Conservation (phyloP, 176 grass and related monocot species). For the Avena eriantha region DNA sequence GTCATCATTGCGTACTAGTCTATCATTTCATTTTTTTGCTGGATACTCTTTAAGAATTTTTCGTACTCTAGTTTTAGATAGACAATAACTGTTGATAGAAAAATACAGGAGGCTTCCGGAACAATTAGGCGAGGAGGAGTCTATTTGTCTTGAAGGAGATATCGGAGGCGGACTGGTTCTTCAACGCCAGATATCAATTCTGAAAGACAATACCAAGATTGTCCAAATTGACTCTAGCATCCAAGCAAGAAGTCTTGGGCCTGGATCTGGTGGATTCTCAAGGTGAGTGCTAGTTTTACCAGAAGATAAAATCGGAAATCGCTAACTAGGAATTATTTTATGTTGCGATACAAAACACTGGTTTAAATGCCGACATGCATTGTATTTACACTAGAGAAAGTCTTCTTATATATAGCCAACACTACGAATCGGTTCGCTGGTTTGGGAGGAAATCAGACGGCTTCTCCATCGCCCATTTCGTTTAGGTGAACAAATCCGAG, state of each 20-base stretch:
- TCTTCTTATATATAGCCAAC: too few relatives aligned
- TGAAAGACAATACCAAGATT: conserved; percentile 59
- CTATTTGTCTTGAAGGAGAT: conserved; percentile 85
- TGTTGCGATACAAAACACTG: background rate
- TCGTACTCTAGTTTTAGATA: background rate
- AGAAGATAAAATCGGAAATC: background rate
- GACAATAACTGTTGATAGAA: conserved; percentile 27
- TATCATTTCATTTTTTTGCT: background rate
- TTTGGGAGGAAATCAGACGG: too few relatives aligned
- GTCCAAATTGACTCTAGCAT: conserved; percentile 85
- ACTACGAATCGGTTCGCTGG: too few relatives aligned
- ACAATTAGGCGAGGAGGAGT: conserved; percentile 75
- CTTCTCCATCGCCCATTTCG: too few relatives aligned
- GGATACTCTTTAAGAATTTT: conserved; percentile 14
- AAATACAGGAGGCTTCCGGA: conserved; percentile 66
- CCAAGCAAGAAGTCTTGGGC: conserved; percentile 73
- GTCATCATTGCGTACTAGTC: background rate
- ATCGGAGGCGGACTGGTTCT: conserved; percentile 85
- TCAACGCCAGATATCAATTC: conserved; percentile 74
- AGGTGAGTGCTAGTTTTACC: conserved; percentile 52
- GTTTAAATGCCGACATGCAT: background rate
- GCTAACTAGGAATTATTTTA: background rate
- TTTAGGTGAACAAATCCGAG: too few relatives aligned
- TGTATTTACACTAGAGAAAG: background rate
- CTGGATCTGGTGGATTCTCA: conserved; percentile 92